Evolutionary conservation across 2,329 filamentous ascomycete genomes (phyloP), one percentile per base, ranked within the genome.

Genomic region (Epichloe festucae): DNA sequence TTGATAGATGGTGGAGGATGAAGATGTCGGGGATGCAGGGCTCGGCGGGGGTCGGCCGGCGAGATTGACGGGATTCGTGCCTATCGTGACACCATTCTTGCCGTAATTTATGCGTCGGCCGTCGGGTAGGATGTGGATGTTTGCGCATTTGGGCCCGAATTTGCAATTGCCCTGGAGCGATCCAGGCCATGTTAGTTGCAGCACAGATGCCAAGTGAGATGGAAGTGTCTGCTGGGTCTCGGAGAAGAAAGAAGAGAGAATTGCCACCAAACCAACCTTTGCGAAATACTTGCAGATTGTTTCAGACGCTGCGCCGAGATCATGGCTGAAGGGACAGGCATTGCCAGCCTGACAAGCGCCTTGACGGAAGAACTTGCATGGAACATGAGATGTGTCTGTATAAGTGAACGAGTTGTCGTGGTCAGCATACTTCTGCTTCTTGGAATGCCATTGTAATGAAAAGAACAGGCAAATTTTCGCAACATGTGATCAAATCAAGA

Each of bases 361-460:
- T 73, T 95, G 89, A 50, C 89, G 84, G 71, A 93, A 98, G 85
- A 98, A 98, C 77, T 97, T 97, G 85, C 93, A 98, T 40, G 93
- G 93, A 44, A 98, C 93, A 73, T 97, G 93, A 55, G 90, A 86
- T 17, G 93, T 95, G 69, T 95, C 91, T 96, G 57, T 54, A 48
- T 34, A 15, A 23, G 43, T 27, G 44, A 23, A 27, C 31, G 48
- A 8, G 23, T 6, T 6, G 5, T 27, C n/a, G n/a, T 36, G 35
- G 43, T 53, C 21, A 53, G 51, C 51, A 43, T 5, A 36, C 8
- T 27, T 11, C 31, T 10, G 36, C 1, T 7, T 35, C 19, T n/a
- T 7, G 12, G 3, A 21, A 44, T 31, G 5, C 27, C 27, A 31
- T 10, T 31, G 27, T 4, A 31, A 31, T 31, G 27, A 4, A 8